Conservation (phyloP, 1,284 basidiomycete genomes). For the Ceratobasidium papillatum region DNA sequence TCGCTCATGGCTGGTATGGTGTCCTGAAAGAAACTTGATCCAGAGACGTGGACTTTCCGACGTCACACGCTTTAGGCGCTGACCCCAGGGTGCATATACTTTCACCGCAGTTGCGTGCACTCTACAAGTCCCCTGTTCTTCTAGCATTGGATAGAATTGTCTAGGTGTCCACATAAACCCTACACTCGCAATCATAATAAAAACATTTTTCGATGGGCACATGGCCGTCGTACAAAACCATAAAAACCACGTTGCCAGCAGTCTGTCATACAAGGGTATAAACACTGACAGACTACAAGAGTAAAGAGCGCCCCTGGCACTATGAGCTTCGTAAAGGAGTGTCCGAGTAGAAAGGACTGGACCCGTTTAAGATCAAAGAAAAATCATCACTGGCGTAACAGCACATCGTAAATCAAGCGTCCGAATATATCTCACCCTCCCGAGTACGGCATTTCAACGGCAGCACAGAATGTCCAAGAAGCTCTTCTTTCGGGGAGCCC, state of each 20-base stretch:
- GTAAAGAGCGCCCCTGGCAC: slow-evolving; percentile 10
- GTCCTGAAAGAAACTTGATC: slow-evolving; percentile 21
- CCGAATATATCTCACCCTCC: background rate
- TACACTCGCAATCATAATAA: background rate
- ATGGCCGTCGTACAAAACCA: slow-evolving; percentile 8
- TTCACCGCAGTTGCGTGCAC: background rate
- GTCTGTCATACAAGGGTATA: slow-evolving; percentile 40
- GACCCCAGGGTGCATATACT: background rate
- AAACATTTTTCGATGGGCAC: slow-evolving; percentile 7
- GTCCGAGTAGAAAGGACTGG: slow-evolving; percentile 17
- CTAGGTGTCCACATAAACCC: background rate
- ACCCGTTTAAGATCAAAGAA: slow-evolving; percentile 17
- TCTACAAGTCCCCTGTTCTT: background rate
- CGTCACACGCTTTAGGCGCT: slow-evolving; percentile 36
- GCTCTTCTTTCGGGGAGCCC: slow-evolving; percentile 64
- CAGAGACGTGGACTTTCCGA: slow-evolving; percentile 20
- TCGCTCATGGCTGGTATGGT: slow-evolving; percentile 34
- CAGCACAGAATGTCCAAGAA: slow-evolving; percentile 74
- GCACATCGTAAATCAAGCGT: slow-evolving; percentile 35
- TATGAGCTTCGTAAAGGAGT: slow-evolving; percentile 22
- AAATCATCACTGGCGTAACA: slow-evolving; percentile 30
- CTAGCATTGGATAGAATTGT: background rate
- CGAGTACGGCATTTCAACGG: slow-evolving; percentile 58
- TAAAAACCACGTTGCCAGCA: slow-evolving; percentile 26
- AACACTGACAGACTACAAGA: slow-evolving; percentile 27